Base-by-base conservation (phyloP, 2,329 filamentous ascomycete genomes). In the Xylaria sp. region DNA sequence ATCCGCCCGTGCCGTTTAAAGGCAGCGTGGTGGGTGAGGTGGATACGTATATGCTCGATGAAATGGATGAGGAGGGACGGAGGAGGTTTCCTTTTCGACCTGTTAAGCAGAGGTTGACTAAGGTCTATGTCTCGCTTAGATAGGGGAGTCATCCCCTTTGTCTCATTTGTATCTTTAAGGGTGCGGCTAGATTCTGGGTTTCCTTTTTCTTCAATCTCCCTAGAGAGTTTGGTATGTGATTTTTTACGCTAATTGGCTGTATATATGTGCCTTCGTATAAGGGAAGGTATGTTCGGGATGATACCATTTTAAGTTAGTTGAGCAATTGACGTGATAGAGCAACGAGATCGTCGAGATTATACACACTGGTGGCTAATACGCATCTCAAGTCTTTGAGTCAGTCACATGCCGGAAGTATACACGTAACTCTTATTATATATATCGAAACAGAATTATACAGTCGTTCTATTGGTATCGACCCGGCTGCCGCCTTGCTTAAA, bases 1-100 rank as follows among this genome's bases (percentile, higher is more conserved):
- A 69, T 13, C 69, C 69, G 54, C 69, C 69, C 1, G 15, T 28
- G 55, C 69, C 69, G 58, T 71, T 69, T 18, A 48, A 25, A 31
- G 66, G 66, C 1, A 10, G 41, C 7, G 57, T 71, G 3, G 66
- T 48, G 1, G 46, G 66, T 10, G 62, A 69, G 63, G 59, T 69
- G 25, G 34, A 71, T 23, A 63, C 66, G 41, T 66, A 63, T 31
- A 25, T 58, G 39, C 63, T 71, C 1, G 63, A 41, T 18, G 69
- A 69, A 54, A 46, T 5, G 12, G 67, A 62, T 25, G 63, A 25
- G 41, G 15, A 62, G 15, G 67, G 60, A 4, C 41, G 48, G 31
- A 23, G 44, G 34, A 57, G 61, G 50, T 71, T 69, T 13, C 69
- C 66, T 28, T 69, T 41, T 56, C 51, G 62, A 28, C 56, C 61